Base-by-base conservation (phyloP, 1,284 basidiomycete species). In the Mrakiaceae sp. region DNA sequence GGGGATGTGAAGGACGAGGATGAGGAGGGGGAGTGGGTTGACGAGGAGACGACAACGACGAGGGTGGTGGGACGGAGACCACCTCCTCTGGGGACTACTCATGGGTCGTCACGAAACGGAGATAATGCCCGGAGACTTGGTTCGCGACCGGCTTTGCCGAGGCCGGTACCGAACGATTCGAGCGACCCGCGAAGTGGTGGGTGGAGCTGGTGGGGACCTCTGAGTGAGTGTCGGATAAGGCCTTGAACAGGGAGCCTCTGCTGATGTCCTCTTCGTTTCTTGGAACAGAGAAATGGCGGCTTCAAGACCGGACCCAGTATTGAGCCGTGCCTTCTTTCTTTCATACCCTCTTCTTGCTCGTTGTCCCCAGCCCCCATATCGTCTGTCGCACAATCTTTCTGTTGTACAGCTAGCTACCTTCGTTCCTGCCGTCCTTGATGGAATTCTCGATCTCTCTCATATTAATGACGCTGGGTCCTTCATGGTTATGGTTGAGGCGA, bases 131-230 rank as follows among this genome's bases (percentile, higher is more conserved):
- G 27, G 27, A 27, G 27, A 27, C 27, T 27, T 27, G 27, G 27
- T 27, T 27, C 27, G 27, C 27, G 27, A 27, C 1, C 27, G 27
- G 27, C 27, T 27, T 27, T 2, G 71, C 79, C 80, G 60, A 80
- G 88, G 85, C 42, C 86, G 86, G 87, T 27, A 85, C 83, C 73
- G 87, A 83, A 62, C 78, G 78, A 63, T 87, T 88, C 71, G 40
- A n/a, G 12, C 42, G 42, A 16, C 54, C 14, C 51, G 3, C 9
- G 44, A 42, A 5, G 47, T 39, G 42, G 44, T 54, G 16, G 64
- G 60, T 40, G 47, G 63, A 60, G 40, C 49, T 42, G 57, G 59
- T 60, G 58, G 55, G 56, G 51, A 12, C 55, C 58, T 6, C 40
- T 60, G 44, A 27, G 55, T 57, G 43, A 3, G 55, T 57, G 40